Base-by-base conservation (phyloP, 2,329 filamentous ascomycete genomes). In the Botryosphaeria dothidea region DNA sequence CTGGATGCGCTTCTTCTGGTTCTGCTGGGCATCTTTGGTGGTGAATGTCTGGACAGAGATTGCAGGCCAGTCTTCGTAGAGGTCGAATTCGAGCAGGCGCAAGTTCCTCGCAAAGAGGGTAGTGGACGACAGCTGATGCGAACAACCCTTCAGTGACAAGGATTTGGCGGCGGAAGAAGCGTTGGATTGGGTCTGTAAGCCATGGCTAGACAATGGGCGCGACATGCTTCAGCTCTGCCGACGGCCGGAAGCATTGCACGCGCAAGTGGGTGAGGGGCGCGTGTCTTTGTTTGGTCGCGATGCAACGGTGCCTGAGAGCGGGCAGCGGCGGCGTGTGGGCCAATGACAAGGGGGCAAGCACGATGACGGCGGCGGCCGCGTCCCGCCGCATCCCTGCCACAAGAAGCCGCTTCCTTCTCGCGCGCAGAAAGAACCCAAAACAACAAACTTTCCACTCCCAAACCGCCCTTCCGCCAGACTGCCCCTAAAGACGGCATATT, bases 1-100 rank as follows among this genome's bases (percentile, higher is more conserved):
- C 70, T 91, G 88, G 41, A 96, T 88, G 62, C 94, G 87, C 76
- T 90, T 90, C 79, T 94, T 95, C 77, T 94, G 90, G 62, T 91
- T 91, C 68, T 90, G 88, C 54, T 85, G 84, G 0, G 84, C 85
- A 71, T 91, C 86, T 65, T 84, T 88, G 3, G 84, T 81, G 3
- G 87, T 86, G 73, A 98, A 92, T 2, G 90, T 91, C 57, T 89
- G 83, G 0, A 83, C 74, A 1, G 86, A 88, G 65, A 97, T 90
- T 19, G 80, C 84, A 0, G 94, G 94, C 91, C 93, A 97, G 78
- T 96, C 92, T 0, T 86, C 81, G 0, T 84, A 84, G 57, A 85
- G 80, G 72, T 97, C 91, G 31, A 98, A 85, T 71, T 96, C 88
- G 27, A 99, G 84, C 3, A 98, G 85, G 43, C 89, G 90, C 45